These are phyloP conservation scores for Chalciporus chontae DNA, from an alignment of 768 basidiomycete species.

Conservation along the genomic window DNA sequence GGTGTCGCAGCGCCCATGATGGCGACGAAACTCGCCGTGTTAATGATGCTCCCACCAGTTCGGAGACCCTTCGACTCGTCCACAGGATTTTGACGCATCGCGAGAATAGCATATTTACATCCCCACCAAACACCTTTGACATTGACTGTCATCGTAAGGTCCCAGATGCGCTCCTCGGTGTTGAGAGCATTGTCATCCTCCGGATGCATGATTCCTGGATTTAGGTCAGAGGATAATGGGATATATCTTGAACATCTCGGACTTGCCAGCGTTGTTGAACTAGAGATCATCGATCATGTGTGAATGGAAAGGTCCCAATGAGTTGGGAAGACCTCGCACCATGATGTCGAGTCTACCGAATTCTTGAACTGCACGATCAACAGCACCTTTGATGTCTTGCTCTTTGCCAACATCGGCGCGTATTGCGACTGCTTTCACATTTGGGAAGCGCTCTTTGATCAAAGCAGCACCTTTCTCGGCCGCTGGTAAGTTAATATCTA, in stretches of 20 bases:
- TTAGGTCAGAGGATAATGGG: neutral
- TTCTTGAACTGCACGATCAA: conserved; percentile 72
- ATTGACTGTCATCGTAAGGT: conserved; percentile 89
- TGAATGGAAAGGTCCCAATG: neutral
- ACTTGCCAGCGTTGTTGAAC: conserved; percentile 90
- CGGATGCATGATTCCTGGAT: conserved; percentile 94
- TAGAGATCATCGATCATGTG: conserved; percentile 33
- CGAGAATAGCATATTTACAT: conserved; percentile 94
- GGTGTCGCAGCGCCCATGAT: conserved; percentile 95
- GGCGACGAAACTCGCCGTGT: conserved; percentile 97
- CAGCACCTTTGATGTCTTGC: conserved; percentile 74
- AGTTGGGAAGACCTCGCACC: conserved; percentile 44
- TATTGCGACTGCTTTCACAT: conserved; percentile 62
- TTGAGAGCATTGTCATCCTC: conserved; percentile 92
- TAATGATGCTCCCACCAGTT: conserved; percentile 90
- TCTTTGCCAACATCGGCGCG: conserved; percentile 91
- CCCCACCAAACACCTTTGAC: conserved; percentile 99
- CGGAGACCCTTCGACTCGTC: conserved; percentile 79
- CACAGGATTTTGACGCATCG: conserved; percentile 90
- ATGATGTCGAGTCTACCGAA: conserved; percentile 96
- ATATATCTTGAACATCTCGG: neutral
- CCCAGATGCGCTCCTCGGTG: conserved; percentile 97
- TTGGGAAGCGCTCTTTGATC: conserved; percentile 64
- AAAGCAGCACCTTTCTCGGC: conserved; percentile 64
- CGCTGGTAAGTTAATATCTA: conserved; percentile 79